These are phyloP conservation scores for Russula compacta DNA, from an alignment of 768 basidiomycete species.

Conservation along the genomic window DNA sequence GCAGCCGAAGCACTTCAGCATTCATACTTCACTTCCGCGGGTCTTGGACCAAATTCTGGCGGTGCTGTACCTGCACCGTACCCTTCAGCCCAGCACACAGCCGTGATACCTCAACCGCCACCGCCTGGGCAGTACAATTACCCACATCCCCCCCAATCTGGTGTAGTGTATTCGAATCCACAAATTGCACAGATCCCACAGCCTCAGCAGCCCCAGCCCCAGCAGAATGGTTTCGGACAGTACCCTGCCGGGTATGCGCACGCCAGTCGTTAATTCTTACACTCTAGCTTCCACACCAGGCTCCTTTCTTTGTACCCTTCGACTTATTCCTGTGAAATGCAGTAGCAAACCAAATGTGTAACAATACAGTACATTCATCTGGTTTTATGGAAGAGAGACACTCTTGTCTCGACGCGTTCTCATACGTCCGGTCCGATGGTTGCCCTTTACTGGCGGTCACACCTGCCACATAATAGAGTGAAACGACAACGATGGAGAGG, in stretches of 20 bases:
- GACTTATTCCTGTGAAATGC: not conserved
- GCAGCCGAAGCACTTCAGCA: constrained; percentile 88
- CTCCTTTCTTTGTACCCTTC: not conserved
- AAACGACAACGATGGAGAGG: not conserved
- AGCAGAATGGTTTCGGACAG: constrained; percentile 19
- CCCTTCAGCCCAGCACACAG: constrained; percentile 52
- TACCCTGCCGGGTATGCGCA: constrained; percentile 20
- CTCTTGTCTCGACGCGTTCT: too few species aligned
- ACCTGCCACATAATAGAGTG: not conserved
- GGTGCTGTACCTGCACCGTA: constrained; percentile 30
- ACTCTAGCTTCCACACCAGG: not conserved
- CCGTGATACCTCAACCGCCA: constrained; percentile 26
- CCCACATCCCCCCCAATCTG: constrained; percentile 50
- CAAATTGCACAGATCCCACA: constrained; percentile 23
- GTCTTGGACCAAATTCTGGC: constrained; percentile 30
- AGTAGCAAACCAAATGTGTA: constrained; percentile 6
- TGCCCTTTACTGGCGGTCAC: not conserved
- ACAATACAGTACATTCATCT: not conserved
- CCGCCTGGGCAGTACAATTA: constrained; percentile 42
- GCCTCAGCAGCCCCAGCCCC: constrained; percentile 28
- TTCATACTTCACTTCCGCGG: constrained; percentile 72
- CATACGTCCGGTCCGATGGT: not conserved
- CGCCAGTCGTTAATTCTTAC: constrained; percentile 8
- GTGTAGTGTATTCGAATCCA: constrained; percentile 16
- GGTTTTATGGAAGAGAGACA: too few species aligned